Evolutionary conservation across 2,329 filamentous ascomycete species (phyloP).

Genomic region (Fusarium lateritium): DNA sequence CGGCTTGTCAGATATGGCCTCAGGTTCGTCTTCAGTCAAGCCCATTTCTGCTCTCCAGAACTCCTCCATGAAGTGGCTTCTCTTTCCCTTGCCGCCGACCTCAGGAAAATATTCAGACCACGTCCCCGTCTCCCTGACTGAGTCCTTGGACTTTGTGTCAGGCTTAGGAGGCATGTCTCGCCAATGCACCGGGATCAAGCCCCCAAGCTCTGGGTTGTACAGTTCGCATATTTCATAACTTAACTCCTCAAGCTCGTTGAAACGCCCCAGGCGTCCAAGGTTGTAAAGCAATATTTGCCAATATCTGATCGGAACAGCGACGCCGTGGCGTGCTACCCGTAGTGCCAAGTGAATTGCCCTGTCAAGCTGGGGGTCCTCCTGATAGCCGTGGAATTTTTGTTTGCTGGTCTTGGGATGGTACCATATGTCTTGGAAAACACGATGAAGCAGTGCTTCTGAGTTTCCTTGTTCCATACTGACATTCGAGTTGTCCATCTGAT

Average conservation of each 20-base stretch:
- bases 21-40: constrained; percentile 6
- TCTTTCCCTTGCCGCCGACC: constrained; percentile 23
- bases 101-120: constrained; percentile 26
- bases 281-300: constrained; percentile 63
- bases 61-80: constrained; percentile 39
- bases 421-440: constrained; percentile 49
- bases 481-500: constrained; percentile 53
- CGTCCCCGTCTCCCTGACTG: neutral
- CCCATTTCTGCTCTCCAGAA: constrained; percentile 48
- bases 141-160: neutral
- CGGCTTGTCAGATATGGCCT: neutral
- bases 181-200: constrained; percentile 60
- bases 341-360: constrained; percentile 51
- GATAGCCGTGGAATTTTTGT: constrained; percentile 27
- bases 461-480: constrained; percentile 50
- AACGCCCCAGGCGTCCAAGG: constrained; percentile 60
- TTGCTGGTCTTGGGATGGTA: constrained; percentile 46
- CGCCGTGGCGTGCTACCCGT: constrained; percentile 50
- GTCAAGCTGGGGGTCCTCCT: constrained; percentile 47
- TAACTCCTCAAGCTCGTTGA: constrained; percentile 62
- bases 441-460: constrained; percentile 47
- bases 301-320: constrained; percentile 54
- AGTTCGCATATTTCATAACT: constrained; percentile 60
- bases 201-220: constrained; percentile 52
- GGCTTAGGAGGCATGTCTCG: constrained; percentile 57